Evolutionary conservation across 768 basidiomycete genomes (phyloP), one percentile per base, ranked within the genome.

Genomic region (Strobilomyces echinocephalus): DNA sequence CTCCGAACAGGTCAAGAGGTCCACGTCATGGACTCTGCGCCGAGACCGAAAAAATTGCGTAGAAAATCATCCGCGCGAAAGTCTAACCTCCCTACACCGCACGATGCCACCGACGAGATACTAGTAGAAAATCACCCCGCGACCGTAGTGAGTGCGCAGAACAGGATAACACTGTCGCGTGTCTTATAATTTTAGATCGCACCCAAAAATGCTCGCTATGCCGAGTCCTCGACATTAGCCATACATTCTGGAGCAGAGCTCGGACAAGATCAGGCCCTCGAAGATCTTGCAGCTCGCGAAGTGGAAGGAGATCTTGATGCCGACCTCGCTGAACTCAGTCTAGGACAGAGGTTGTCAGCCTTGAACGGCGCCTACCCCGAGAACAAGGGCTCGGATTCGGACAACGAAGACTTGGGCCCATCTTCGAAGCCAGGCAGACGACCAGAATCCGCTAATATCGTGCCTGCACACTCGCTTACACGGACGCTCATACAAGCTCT

Each of bases 401-500:
- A 80, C 38, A 79, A 78, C 45, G 82, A 79, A 74, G 74, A 74
- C 15, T 74, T 76, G 21, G 69, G 62, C 48, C n/a, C 34, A 43
- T 55, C 59, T 47, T 59, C 62, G 21, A 57, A 35, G 42, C 45
- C 49, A 10, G 20, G 59, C 50, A 64, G 46, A 53, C 52, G 52
- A 28, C 59, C 52, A 46, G 64, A 50, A 20, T 72, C 74, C 12
- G 64, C 66, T 8, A 63, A 75, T n/a, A 69, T 78, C 38, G 75
- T 84, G 18, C 90, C 94, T 35, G 84, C 91, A 1, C 84, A 86
- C 58, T 95, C 95, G 0, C 79, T 98, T 54, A 91, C 95, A 26
- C 86, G 93, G 51, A 95, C 95, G 26, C 79, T 99, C 46, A 90
- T 95, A 53, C 97, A 99, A 73, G 95, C 97, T 0, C 73, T 99